These are phyloP conservation scores for Davidsoniella neocaledoniae DNA, from an alignment of 2,329 filamentous ascomycete genomes.

Conservation along the genomic window DNA sequence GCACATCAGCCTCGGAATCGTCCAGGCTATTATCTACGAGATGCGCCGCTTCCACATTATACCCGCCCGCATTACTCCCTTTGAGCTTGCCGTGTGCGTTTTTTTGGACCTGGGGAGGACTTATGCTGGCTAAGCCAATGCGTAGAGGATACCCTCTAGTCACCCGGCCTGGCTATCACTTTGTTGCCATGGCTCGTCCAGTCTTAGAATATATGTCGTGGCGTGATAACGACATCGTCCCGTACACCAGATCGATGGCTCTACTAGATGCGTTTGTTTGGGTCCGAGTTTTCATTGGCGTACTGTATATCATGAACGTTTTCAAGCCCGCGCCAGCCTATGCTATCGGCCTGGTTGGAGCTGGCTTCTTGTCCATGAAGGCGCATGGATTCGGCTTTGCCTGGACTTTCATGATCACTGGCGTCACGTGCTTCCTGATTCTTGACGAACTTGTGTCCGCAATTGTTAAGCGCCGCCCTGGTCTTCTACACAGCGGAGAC, in stretches of 20 bases:
- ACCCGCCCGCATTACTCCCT: not conserved
- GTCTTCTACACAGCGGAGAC: not conserved
- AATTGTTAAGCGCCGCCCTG: not conserved
- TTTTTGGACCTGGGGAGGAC: conserved; percentile 3
- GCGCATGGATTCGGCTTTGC: not conserved
- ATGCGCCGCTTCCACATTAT: conserved; percentile 1
- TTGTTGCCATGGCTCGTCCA: conserved; percentile 4
- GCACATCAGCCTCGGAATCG: conserved; percentile 3
- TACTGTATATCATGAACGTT: not conserved
- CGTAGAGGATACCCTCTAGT: conserved; percentile 8
- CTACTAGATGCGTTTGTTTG: conserved; percentile 8
- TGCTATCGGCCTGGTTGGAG: conserved; percentile 2
- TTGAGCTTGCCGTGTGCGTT: not conserved
- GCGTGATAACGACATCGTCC: not conserved
- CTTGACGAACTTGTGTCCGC: conserved; percentile 2
- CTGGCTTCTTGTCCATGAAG: not conserved
- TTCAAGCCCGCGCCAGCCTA: not conserved
- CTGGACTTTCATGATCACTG: not conserved
- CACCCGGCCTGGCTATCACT: conserved; percentile 6
- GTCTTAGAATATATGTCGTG: conserved; percentile 2
- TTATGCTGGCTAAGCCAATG: conserved; percentile 6
- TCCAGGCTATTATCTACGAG: conserved; percentile 5
- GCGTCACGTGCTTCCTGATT: not conserved
- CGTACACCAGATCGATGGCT: conserved; percentile 2
- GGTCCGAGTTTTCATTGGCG: conserved; percentile 5